These are phyloP conservation scores for Escovopsis sp. DNA, from an alignment of 2,329 filamentous ascomycete genomes.

Conservation along the genomic window DNA sequence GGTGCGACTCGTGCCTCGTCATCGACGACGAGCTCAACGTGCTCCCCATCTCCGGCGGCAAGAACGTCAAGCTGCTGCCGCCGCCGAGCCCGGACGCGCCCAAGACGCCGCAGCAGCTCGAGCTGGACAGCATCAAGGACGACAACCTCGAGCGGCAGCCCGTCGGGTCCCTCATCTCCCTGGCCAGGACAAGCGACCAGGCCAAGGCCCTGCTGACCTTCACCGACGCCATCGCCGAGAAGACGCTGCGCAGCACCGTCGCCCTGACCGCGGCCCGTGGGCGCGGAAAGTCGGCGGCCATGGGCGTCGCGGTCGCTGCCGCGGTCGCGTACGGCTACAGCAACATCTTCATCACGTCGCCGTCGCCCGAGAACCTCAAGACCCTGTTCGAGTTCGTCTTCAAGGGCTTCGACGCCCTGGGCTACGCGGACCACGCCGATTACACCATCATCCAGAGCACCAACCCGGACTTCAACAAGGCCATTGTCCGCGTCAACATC, in stretches of 20 bases:
- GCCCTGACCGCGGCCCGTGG: conserved; percentile 87
- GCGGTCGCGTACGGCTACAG: conserved; percentile 94
- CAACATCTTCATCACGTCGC: conserved; percentile 98
- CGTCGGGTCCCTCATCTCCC: conserved; percentile 66
- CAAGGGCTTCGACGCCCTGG: conserved; percentile 90
- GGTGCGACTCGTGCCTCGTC: conserved; percentile 86
- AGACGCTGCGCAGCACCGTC: conserved; percentile 86
- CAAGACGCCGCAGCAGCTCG: conserved; percentile 55
- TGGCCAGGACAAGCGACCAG: conserved; percentile 87
- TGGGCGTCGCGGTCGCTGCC: conserved; percentile 87
- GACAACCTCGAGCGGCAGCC: conserved; percentile 73
- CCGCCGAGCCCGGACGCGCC: conserved; percentile 59
- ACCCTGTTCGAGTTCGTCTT: conserved; percentile 97
- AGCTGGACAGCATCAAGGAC: conserved; percentile 79
- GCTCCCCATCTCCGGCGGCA: conserved; percentile 88
- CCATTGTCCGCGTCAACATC: conserved; percentile 91
- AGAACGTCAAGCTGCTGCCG: conserved; percentile 70
- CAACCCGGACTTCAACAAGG: conserved; percentile 98
- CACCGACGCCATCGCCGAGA: conserved; percentile 89
- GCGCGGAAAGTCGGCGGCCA: conserved; percentile 88
- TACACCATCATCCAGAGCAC: conserved; percentile 98
- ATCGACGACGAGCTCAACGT: conserved; percentile 98
- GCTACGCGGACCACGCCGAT: conserved; percentile 87
- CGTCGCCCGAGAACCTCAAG: conserved; percentile 95
- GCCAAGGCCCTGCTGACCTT: conserved; percentile 95